These are phyloP conservation scores for Arabidopsis lyrata DNA, from an alignment of 441 rosid species.

Conservation along the genomic window DNA sequence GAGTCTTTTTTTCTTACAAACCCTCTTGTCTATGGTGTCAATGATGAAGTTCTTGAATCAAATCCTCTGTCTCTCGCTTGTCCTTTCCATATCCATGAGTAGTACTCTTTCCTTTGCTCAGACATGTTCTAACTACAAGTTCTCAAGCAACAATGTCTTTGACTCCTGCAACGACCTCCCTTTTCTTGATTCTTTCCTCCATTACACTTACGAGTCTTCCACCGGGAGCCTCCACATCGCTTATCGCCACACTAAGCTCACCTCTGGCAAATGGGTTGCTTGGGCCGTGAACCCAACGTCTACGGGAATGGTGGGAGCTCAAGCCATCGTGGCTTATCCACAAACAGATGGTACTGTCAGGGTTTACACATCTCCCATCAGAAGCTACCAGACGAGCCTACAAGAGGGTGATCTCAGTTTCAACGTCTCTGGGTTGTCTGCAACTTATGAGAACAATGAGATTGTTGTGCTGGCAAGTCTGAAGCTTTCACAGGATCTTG, in stretches of 20 bases:
- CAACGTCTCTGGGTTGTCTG: conserved; percentile 63
- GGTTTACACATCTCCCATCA: conserved; percentile 71
- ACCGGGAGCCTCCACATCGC: conserved; percentile 65
- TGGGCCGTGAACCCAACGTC: conserved; percentile 86
- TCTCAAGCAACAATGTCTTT: conserved; percentile 64
- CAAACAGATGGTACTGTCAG: conserved; percentile 57
- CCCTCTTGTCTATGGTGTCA: neutral
- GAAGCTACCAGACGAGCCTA: conserved; percentile 54
- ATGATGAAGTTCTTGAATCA: conserved; percentile 34
- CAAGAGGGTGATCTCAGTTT: conserved; percentile 64
- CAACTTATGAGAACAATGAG: conserved; percentile 60
- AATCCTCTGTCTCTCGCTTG: conserved; percentile 44
- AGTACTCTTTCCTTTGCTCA: conserved; percentile 52
- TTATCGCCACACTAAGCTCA: conserved; percentile 62
- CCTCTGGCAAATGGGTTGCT: conserved; percentile 69
- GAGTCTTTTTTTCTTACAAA: neutral
- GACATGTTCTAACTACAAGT: conserved; percentile 61
- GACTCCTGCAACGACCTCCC: conserved; percentile 79
- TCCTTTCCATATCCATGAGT: conserved; percentile 43
- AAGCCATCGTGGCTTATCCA: conserved; percentile 77
- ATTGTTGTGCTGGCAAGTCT: conserved; percentile 72
- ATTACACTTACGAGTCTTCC: conserved; percentile 72
- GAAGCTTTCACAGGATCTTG: conserved; percentile 43
- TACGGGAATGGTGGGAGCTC: conserved; percentile 75
- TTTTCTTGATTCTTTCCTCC: conserved; percentile 65